Evolutionary conservation across 768 basidiomycete genomes (phyloP), one percentile per base, ranked within the genome.

Genomic region (Candolleomyces aberdarensis): DNA sequence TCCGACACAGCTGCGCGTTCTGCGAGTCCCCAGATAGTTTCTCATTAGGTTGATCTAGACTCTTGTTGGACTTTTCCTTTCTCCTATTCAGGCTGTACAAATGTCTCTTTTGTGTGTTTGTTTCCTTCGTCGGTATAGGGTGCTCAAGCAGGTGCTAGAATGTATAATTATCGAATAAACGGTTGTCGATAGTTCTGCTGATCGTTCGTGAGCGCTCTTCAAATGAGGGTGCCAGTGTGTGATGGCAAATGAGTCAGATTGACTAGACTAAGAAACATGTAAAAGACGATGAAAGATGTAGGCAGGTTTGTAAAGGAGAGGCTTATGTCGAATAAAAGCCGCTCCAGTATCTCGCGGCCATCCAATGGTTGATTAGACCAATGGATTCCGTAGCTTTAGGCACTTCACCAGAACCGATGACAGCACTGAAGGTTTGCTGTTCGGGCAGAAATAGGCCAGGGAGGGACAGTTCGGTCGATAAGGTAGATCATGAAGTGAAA

Each of bases 381-480:
- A 65, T 67, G 74, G 73, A 75, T 70, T 80, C 51, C 77, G 55
- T 86, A 62, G 56, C 58, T 89, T 61, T 89, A 72, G 87, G 87
- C 88, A 78, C 79, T 86, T 85, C 36, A 88, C 85, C 87, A 89
- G 88, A 89, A 89, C 87, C 87, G 86, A 83, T 74, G 71, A 74
- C 85, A 88, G 85, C 76, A 83, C 86, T 72, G 83, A 78, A 73
- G 76, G 73, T 74, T 75, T 73, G 78, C 87, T 88, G 85, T 82
- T 81, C 87, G 87, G 87, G 87, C 87, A 89, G 87, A 89, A 88
- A 83, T 66, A 78, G 78, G 87, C 87, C 87, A 65, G 65, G 31
- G 62, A 61, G 44, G 49, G 62, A 22, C 8, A 20, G 29, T 49
- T 36, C 36, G 11, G 29, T 29, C 15, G 51, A 63, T 52, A 50